Evolutionary conservation across 352 stramenopile genomes (phyloP), one percentile per base, ranked within the genome.

Genomic region (Phytophthora brassicae): DNA sequence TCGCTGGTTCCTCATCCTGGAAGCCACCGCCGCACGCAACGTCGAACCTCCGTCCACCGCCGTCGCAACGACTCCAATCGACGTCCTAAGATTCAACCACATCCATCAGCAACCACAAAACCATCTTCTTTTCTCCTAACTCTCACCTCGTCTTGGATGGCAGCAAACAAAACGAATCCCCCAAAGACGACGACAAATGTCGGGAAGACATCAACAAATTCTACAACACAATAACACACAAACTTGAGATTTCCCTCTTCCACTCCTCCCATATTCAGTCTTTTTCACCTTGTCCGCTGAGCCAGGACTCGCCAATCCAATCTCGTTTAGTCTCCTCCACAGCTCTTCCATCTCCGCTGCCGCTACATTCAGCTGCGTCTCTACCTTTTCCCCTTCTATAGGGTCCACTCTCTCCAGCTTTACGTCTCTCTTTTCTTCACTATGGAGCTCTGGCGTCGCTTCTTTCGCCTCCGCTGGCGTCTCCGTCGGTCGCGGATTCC

Each of bases 151-250:
- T 64, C 61, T 93, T 91, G 1, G 78, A 78, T 4, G 86, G 86
- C 20, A 95, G 54, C 19, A 95, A 47, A 64, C 82, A 95, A 54
- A 95, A 95, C 9, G 86, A 95, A 60, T 95, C 86, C 7, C 86
- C 86, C 4, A 95, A 57, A 2, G 85, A 90, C 29, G 86, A 95
- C 16, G 84, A 93, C 7, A 93, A 65, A 53, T 93, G 84, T 6
- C 82, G 71, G 8, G 84, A 93, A 24, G 82, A 87, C 75, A 90
- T 89, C 4, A 93, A 56, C 39, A 92, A 44, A 22, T 91, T 87
- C 69, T 73, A 39, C 66, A 81, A 39, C 69, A 53, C 20, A 53
- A 45, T 6, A 44, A 20, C 8, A 12, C 26, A 38, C 0, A 39
- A 50, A 44, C 19, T n/a, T 39, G 24, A 36, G 22, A 42, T 22